Evolutionary conservation across 2,329 filamentous ascomycete genomes (phyloP), one percentile per base, ranked within the genome.

Genomic region (Hypoxylon sp.): DNA sequence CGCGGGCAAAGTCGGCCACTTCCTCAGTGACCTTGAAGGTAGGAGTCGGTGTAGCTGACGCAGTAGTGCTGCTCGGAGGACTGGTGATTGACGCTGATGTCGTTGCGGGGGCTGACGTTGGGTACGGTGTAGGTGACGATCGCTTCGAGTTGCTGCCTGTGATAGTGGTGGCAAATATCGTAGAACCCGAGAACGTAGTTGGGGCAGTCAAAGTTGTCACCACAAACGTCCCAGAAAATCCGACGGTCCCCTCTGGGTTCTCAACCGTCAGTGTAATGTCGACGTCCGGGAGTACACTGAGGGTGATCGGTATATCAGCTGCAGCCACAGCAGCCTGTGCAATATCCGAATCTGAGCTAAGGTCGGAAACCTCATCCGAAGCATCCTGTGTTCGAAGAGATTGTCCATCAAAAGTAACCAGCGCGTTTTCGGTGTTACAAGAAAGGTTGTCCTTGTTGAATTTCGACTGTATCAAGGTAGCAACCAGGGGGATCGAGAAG

Each of bases 371-470:
- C 38, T 75, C 71, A 4, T 74, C 66, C 14, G 74, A 64, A 3
- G 68, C 72, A 12, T 70, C 72, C 16, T 77, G 77, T 12, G 74
- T 69, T 28, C 81, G 78, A 3, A 78, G 75, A 1, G 80, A 78
- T 58, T 78, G 78, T 3, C 89, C 90, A 70, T 92, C 87, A 77
- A 97, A 97, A 0, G 92, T 93, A 14, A 98, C 90, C 3, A 99
- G 84, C 0, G 93, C 90, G 73, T 98, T 98, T 76, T 97, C 91
- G 0, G 90, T 88, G 7, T 88, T 87, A 78, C 96, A 99, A 57
- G 91, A 93, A 14, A 97, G 82, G 68, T 91, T 91, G 30, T 86
- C 87, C 4, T 84, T 80, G 73, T 91, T 95, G 77, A 98, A 92
- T 49, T 93, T 86, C 1, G 89, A 88, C 58, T 97, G 80, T 53